Evolutionary conservation across 1,139 yeast genomes (phyloP), one percentile per base, ranked within the genome.

Genomic region (Lodderomyces elongisporus): DNA sequence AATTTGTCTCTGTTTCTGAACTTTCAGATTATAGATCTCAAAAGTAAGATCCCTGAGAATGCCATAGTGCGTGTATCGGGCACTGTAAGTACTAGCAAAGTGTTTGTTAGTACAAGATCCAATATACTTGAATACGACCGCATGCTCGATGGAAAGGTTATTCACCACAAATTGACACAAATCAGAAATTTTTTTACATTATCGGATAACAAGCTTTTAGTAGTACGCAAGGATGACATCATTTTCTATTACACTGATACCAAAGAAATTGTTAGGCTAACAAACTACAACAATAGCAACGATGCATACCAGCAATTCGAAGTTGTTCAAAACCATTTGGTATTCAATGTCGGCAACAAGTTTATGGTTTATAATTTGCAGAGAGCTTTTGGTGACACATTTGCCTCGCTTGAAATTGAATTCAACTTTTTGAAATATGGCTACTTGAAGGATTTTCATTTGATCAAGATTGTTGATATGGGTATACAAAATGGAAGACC

Each of bases 231-330:
- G 6, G 14, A 28, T 23, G 31, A 28, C 9, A 34, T 37, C n/a
- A 13, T 9, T 7, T 14, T 24, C 6, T 37, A 22, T 27, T 18
- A 34, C 21, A 13, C 16, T 4, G 4, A 14, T 3, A 4, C 13
- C 3, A 15, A 30, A 7, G n/a, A 14, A 9, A 5, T 14, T 5
- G 20, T 7, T 4, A 24, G 16, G 14, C 4, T 37, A 8, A 30
- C 26, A 14, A 12, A 18, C 15, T 36, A 36, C 30, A 21, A 31
- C n/a, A 37, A 44, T 33, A 37, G 34, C 10, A 44, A 44, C 25
- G 37, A 41, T 18, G 30, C 34, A 5, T 14, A 17, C 31, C 48
- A 44, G 28, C 36, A 32, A 27, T 38, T 41, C 32, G 39, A 38
- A 30, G 17, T 43, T 10, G 32, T 41, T 18, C 31, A 35, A 5